phyloP scores from a whole-genome alignment of 345 rosid species.

The Salix udensis region DNA sequence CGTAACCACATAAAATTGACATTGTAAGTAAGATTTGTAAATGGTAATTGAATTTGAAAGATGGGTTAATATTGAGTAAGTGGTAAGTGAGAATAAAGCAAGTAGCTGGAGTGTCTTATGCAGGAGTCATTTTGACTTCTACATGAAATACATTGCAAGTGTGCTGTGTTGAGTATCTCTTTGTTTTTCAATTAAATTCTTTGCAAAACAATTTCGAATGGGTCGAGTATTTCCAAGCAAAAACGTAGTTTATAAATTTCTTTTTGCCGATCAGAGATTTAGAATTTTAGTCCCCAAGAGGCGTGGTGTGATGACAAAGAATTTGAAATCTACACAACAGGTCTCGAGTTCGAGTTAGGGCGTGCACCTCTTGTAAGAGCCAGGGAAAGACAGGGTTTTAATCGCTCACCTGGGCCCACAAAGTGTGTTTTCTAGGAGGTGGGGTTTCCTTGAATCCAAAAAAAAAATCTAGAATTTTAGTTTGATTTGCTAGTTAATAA shows the following conservation, averaged over 20 bases:
- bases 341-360: too few species aligned
- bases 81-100: neutral
- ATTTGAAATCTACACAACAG: too few species aligned
- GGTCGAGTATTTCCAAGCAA: too few species aligned
- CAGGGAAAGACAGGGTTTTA: too few species aligned
- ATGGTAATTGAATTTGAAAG: neutral
- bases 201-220: neutral
- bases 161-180: neutral
- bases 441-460: too few species aligned
- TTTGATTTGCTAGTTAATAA: neutral
- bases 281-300: too few species aligned
- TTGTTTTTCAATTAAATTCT: neutral
- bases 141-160: neutral
- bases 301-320: too few species aligned
- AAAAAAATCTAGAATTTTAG: neutral
- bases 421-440: too few species aligned
- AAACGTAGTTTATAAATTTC: neutral
- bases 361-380: too few species aligned
- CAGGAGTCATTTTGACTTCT: neutral
- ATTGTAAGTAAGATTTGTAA: neutral
- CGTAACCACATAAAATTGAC: neutral
- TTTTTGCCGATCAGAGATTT: neutral
- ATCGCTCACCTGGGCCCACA: too few species aligned
- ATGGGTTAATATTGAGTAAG: neutral
- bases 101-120: neutral